Evolutionary conservation across 495 filamentous ascomycete species (phyloP).

Genomic region (Penicillium nucicola): DNA sequence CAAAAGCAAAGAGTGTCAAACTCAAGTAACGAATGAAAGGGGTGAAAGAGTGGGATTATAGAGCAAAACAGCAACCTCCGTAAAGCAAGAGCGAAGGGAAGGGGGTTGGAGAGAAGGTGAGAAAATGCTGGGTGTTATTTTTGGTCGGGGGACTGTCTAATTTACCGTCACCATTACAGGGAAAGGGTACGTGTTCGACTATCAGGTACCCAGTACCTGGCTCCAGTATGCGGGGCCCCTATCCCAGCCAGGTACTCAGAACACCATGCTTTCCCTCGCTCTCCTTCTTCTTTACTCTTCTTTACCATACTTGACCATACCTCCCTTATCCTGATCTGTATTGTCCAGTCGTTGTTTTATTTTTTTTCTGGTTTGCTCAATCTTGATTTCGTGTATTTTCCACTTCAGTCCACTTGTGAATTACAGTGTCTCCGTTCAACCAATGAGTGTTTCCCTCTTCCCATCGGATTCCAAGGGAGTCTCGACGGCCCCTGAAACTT

Average conservation of each 20-base stretch:
- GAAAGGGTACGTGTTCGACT: constrained; percentile 13
- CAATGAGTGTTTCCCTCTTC: constrained; percentile 9
- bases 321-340: neutral
- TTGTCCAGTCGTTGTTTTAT: neutral
- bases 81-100: constrained; percentile 34
- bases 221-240: constrained; percentile 1
- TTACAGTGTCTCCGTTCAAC: constrained; percentile 5
- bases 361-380: neutral
- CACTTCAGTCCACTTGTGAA: neutral
- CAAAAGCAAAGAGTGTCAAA: constrained; percentile 13
- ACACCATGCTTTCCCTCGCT: too few relatives aligned
- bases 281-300: too few relatives aligned
- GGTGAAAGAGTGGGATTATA: constrained; percentile 22
- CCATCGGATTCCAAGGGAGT: constrained; percentile 26
- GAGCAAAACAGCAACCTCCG: constrained; percentile 21
- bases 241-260: constrained; percentile 5
- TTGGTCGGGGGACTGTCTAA: constrained; percentile 32
- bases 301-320: constrained; percentile 8
- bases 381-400: too few relatives aligned
- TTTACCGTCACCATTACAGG: constrained; percentile 25
- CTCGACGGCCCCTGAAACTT: constrained; percentile 31
- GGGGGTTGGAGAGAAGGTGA: constrained; percentile 21
- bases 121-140: constrained; percentile 41
- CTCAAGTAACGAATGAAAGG: constrained; percentile 4
- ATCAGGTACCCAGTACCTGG: constrained; percentile 15